Percentiles rank a stretch among this genome's conserved stretches.
These are phyloP conservation scores for Puccinia coronata DNA, from an alignment of 1,284 basidiomycete genomes.

Conservation along the genomic window DNA sequence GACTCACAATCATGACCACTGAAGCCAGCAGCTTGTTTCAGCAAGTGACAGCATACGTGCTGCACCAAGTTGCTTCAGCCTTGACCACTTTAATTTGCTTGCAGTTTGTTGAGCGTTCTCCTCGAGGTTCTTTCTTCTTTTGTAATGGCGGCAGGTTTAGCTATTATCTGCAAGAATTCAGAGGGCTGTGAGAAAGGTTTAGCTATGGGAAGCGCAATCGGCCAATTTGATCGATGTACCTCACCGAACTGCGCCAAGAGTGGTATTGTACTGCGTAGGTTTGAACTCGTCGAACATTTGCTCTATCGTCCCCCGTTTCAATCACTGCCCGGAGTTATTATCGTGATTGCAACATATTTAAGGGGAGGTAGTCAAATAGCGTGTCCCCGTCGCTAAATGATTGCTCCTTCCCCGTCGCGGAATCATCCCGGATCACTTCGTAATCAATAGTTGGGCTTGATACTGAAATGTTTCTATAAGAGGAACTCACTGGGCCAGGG, in stretches of 20 bases:
- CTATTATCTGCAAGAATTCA: not conserved
- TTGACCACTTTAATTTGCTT: not conserved
- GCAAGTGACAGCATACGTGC: not conserved
- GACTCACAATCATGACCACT: not conserved
- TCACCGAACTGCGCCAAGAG: not conserved
- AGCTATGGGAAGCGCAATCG: not conserved
- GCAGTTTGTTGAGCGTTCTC: not conserved
- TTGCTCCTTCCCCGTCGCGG: conserved; percentile 14
- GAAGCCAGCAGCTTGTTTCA: not conserved
- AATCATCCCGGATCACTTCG: not conserved
- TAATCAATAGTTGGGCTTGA: not conserved
- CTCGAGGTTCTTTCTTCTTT: not conserved
- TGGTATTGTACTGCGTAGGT: not conserved
- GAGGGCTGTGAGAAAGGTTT: not conserved
- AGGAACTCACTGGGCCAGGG: conserved; percentile 2
- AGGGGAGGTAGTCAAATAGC: not conserved
- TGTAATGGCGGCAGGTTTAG: not conserved
- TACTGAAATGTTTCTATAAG: not conserved
- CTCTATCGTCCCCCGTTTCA: not conserved
- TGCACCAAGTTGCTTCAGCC: not conserved
- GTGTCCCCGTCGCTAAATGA: not conserved
- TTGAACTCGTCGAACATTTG: not conserved
- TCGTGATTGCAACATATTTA: not conserved
- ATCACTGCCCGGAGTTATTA: not conserved
- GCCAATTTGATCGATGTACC: not conserved